Percentiles rank a stretch among this genome's conserved stretches.
Conservation (phyloP, 2,329 filamentous ascomycete species). For the Neonectria sp. region DNA sequence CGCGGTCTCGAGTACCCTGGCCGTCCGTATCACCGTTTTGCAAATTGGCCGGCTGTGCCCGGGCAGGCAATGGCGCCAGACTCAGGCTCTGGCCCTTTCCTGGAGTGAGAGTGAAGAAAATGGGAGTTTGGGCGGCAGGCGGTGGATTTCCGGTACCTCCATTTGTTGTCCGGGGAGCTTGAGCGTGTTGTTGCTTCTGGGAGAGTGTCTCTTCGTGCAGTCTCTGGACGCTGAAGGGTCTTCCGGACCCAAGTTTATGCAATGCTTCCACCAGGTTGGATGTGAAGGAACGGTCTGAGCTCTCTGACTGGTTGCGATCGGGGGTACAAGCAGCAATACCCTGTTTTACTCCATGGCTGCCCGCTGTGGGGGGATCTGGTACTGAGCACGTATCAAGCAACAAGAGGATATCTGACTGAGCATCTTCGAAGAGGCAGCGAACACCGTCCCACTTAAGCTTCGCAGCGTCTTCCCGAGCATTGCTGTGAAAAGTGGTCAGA, state of each 20-base stretch:
- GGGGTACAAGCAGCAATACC: constrained; percentile 72
- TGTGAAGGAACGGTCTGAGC: constrained; percentile 70
- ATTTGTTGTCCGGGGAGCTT: constrained; percentile 61
- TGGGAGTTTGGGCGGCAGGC: constrained; percentile 58
- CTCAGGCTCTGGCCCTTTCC: constrained; percentile 67
- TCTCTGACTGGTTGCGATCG: constrained; percentile 63
- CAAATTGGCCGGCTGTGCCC: constrained; percentile 46
- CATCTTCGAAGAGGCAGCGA: constrained; percentile 73
- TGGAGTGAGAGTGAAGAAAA: constrained; percentile 70
- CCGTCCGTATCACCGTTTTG: constrained; percentile 49
- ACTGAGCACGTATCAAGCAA: constrained; percentile 74
- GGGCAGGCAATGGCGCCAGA: constrained; percentile 63
- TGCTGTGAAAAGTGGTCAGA: constrained; percentile 64
- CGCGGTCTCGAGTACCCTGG: constrained; percentile 42
- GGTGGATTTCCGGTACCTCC: constrained; percentile 58
- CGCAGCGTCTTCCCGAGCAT: constrained; percentile 69
- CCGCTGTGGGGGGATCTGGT: constrained; percentile 65
- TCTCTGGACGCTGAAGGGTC: constrained; percentile 70
- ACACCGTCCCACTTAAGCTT: constrained; percentile 76
- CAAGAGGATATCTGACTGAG: constrained; percentile 74
- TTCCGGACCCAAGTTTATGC: constrained; percentile 65
- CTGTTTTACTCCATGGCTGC: constrained; percentile 72
- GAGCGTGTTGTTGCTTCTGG: constrained; percentile 60
- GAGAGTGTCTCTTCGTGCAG: constrained; percentile 70
- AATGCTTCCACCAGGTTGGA: constrained; percentile 70